Evolutionary conservation across 2,329 filamentous ascomycete species (phyloP).

Genomic region (Huntiella abstrusa): DNA sequence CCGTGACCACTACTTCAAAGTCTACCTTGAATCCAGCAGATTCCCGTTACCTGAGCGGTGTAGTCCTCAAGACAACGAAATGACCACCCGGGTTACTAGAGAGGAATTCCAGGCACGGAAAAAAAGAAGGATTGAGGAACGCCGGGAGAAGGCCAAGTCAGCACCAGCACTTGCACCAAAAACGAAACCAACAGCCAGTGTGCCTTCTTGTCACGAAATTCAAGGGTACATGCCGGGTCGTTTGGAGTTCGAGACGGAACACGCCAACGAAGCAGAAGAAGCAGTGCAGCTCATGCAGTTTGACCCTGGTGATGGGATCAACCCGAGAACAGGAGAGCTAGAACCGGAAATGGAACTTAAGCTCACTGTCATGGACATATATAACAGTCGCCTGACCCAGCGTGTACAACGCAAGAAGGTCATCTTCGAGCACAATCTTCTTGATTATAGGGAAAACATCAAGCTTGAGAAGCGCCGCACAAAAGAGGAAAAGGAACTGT

Average conservation of each 20-base stretch:
- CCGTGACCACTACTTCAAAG: slow-evolving; percentile 77
- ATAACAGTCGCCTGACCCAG: slow-evolving; percentile 79
- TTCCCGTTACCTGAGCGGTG: slow-evolving; percentile 81
- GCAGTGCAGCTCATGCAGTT: slow-evolving; percentile 98
- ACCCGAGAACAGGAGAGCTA: slow-evolving; percentile 62
- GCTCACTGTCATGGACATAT: slow-evolving; percentile 95
- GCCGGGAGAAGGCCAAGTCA: slow-evolving; percentile 71
- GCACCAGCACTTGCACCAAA: slow-evolving; percentile 72
- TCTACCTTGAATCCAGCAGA: slow-evolving; percentile 62
- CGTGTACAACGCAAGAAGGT: slow-evolving; percentile 90
- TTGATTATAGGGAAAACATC: slow-evolving; percentile 85
- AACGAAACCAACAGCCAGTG: slow-evolving; percentile 87
- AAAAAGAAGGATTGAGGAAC: slow-evolving; percentile 81
- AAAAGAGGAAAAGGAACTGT: slow-evolving; percentile 79
- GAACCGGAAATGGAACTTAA: slow-evolving; percentile 96
- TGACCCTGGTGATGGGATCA: slow-evolving; percentile 84
- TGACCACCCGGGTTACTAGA: slow-evolving; percentile 64
- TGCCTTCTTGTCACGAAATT: slow-evolving; percentile 92
- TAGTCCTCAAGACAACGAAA: slow-evolving; percentile 58
- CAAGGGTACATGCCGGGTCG: slow-evolving; percentile 98
- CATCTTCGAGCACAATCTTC: slow-evolving; percentile 81
- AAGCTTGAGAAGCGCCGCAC: slow-evolving; percentile 84
- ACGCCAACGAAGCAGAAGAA: slow-evolving; percentile 94
- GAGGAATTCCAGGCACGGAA: slow-evolving; percentile 88
- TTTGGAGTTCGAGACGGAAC: slow-evolving; percentile 91